Percentiles rank a stretch among this genome's conserved stretches.
These are phyloP conservation scores for Ilyonectria robusta DNA, from an alignment of 2,329 filamentous ascomycete species.

Conservation along the genomic window DNA sequence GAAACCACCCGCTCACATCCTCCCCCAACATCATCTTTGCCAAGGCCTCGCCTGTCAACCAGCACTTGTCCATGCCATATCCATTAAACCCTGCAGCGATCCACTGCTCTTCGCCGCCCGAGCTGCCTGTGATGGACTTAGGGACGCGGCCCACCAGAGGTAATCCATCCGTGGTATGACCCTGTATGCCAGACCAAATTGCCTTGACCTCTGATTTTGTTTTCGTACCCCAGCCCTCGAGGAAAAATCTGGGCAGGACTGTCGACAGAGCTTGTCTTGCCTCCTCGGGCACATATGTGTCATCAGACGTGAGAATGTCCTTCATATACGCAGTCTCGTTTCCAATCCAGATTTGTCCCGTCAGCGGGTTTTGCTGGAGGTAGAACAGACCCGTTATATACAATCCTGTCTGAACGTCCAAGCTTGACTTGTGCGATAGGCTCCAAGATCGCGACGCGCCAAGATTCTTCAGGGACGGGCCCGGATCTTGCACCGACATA, in stretches of 20 bases:
- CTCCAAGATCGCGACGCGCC: constrained; percentile 61
- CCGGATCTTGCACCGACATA: constrained; percentile 64
- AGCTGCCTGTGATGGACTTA: constrained; percentile 39
- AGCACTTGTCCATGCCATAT: constrained; percentile 66
- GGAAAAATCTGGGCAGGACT: constrained; percentile 57
- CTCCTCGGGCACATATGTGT: constrained; percentile 55
- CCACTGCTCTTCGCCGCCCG: constrained; percentile 58
- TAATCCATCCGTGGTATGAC: constrained; percentile 59
- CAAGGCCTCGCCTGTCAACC: constrained; percentile 61
- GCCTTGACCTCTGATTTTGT: constrained; percentile 49
- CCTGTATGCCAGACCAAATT: constrained; percentile 64
- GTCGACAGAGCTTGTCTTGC: constrained; percentile 52
- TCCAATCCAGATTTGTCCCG: constrained; percentile 64
- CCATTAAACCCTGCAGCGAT: constrained; percentile 63
- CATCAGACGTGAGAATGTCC: constrained; percentile 61
- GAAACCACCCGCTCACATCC: constrained; percentile 43
- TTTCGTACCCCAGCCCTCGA: constrained; percentile 46
- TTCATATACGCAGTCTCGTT: constrained; percentile 59
- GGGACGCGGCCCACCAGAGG: constrained; percentile 63
- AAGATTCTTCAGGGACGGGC: constrained; percentile 43
- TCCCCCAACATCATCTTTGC: constrained; percentile 45
- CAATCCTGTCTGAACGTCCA: constrained; percentile 63
- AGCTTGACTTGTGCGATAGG: constrained; percentile 57
- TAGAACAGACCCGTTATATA: constrained; percentile 46
- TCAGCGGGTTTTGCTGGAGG: constrained; percentile 43